Evolutionary conservation across 352 stramenopile genomes (phyloP).

Genomic region (Globisporangium splendens): DNA sequence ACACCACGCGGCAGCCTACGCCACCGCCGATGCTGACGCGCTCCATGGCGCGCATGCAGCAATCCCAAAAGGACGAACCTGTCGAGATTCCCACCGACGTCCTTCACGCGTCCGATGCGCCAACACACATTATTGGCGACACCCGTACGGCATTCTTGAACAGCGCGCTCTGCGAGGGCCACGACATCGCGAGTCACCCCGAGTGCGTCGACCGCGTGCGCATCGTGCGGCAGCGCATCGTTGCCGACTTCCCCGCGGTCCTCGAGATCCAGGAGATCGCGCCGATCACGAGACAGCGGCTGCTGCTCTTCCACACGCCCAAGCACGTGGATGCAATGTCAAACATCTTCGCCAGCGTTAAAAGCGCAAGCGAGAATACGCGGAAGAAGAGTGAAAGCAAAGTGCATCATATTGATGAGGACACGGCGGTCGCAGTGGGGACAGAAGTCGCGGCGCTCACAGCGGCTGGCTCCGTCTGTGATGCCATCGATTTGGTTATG

Average conservation of each 20-base stretch:
- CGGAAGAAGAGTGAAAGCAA: background rate
- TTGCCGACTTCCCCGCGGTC: slow-evolving; percentile 24
- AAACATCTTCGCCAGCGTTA: slow-evolving; percentile 11
- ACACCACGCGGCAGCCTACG: too few relatives aligned
- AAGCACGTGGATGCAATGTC: slow-evolving; percentile 27
- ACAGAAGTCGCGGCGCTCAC: slow-evolving; percentile 26
- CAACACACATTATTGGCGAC: too few relatives aligned
- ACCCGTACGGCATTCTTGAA: slow-evolving; percentile 19
- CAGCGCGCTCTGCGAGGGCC: slow-evolving; percentile 22
- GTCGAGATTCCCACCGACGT: too few relatives aligned
- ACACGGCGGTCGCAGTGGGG: slow-evolving; percentile 31
- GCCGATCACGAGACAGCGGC: slow-evolving; percentile 20
- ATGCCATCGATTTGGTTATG: slow-evolving; percentile 46
- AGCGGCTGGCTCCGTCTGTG: slow-evolving; percentile 28
- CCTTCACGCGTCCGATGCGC: too few relatives aligned
- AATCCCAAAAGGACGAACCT: too few relatives aligned
- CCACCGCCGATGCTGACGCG: background rate
- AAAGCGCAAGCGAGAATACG: too few relatives aligned
- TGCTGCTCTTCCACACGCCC: slow-evolving; percentile 32
- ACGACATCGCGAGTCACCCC: slow-evolving; percentile 25
- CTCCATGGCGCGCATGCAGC: background rate
- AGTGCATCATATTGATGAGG: slow-evolving; percentile 26
- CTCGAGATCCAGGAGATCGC: slow-evolving; percentile 17
- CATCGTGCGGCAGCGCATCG: slow-evolving; percentile 26
- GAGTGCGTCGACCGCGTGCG: slow-evolving; percentile 25